phyloP scores from a whole-genome alignment of 2,329 filamentous ascomycete genomes.

The Cercospora sojina region DNA sequence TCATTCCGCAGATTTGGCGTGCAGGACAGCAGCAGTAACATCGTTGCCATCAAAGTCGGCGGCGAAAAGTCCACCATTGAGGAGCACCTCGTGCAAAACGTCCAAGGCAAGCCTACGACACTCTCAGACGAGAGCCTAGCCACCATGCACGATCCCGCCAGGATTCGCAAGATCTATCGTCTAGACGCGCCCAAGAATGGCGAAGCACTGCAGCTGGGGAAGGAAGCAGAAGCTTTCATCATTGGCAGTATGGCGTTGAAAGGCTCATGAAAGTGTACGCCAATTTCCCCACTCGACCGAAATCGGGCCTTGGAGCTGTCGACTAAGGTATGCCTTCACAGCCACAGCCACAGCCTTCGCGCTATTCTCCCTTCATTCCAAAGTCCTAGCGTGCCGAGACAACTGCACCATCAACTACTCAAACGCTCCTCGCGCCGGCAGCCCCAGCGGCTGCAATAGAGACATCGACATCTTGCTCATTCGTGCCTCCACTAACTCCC shows the following conservation, averaged over 20 bases:
- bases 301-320: background rate
- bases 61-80: conserved; percentile 44
- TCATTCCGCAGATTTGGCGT: conserved; percentile 89
- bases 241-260: conserved; percentile 71
- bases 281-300: background rate
- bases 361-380: background rate
- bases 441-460: conserved; percentile 12
- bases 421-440: conserved; percentile 1
- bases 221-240: conserved; percentile 66
- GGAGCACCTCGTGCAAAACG: conserved; percentile 59
- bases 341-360: background rate
- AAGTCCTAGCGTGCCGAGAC: background rate
- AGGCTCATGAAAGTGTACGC: conserved; percentile 47
- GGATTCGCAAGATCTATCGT: conserved; percentile 84
- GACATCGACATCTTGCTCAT: conserved; percentile 29
- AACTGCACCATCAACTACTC: background rate
- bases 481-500: conserved; percentile 34
- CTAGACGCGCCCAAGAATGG: conserved; percentile 56
- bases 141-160: conserved; percentile 61
- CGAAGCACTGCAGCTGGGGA: conserved; percentile 20
- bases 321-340: background rate
- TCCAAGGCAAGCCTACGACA: conserved; percentile 60
- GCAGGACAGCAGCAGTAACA: conserved; percentile 63
- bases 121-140: conserved; percentile 65
- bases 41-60: conserved; percentile 81